phyloP scores from a whole-genome alignment of 306 rosid species.

The Hippophae tibetana region DNA sequence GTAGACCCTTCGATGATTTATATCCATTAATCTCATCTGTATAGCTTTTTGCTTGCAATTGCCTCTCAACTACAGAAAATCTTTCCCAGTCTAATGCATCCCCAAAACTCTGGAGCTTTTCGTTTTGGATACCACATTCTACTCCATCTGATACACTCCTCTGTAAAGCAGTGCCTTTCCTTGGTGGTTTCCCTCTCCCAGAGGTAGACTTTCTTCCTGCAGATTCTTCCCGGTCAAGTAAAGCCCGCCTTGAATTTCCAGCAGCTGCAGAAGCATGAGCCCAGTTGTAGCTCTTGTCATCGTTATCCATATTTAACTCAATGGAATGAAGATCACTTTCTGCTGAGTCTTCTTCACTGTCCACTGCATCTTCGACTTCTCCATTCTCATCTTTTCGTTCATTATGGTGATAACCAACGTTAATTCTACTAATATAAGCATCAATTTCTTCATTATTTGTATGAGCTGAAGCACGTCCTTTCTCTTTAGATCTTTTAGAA shows the following conservation, averaged over 20 bases:
- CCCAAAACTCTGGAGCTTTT: constrained; percentile 53
- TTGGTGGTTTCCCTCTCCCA: constrained; percentile 63
- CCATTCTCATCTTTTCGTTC: constrained; percentile 24
- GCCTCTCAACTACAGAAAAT: constrained; percentile 59
- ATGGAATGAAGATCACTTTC: constrained; percentile 87
- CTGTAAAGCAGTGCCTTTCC: constrained; percentile 70
- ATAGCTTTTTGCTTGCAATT: constrained; percentile 46
- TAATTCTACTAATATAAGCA: constrained; percentile 48
- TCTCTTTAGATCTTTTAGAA: constrained; percentile 29
- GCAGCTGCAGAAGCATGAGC: constrained; percentile 38
- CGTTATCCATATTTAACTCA: constrained; percentile 71
- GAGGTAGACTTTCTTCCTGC: constrained; percentile 56
- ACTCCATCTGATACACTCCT: constrained; percentile 90
- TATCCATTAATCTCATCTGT: constrained; percentile 55
- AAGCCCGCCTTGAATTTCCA: constrained; percentile 34
- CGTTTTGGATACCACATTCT: constrained; percentile 59
- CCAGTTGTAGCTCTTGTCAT: constrained; percentile 54
- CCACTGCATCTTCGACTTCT: constrained; percentile 23
- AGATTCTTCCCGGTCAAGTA: constrained; percentile 52
- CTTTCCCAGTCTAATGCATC: constrained; percentile 73
- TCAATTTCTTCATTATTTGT: constrained; percentile 59
- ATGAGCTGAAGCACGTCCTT: constrained; percentile 29
- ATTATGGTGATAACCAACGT: constrained; percentile 23
- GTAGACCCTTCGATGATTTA: constrained; percentile 63
- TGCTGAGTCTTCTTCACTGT: constrained; percentile 36